These are phyloP conservation scores for Myriosclerotinia scirpicola DNA, from an alignment of 2,329 filamentous ascomycete species.

Conservation along the genomic window DNA sequence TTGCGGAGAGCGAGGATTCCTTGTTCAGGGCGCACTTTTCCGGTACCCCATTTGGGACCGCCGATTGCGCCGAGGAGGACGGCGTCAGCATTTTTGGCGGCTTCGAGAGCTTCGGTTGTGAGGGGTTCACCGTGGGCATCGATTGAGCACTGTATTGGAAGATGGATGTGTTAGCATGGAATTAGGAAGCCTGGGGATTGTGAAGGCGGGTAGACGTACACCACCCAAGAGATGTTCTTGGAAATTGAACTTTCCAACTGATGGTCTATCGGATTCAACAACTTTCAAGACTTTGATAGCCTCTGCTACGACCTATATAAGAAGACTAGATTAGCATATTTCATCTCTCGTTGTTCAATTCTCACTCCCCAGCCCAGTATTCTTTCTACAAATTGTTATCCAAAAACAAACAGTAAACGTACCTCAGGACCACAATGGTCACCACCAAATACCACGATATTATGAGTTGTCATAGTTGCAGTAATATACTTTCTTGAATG, in stretches of 20 bases:
- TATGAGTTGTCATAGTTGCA: constrained; percentile 64
- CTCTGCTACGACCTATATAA: constrained; percentile 72
- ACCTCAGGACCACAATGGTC: constrained; percentile 89
- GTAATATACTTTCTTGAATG: neutral
- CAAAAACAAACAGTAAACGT: constrained; percentile 40
- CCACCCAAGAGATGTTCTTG: constrained; percentile 88
- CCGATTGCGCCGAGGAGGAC: constrained; percentile 92
- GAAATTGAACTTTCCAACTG: constrained; percentile 75
- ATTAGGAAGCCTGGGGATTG: neutral
- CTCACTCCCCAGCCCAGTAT: neutral
- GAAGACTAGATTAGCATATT: neutral
- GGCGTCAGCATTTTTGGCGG: constrained; percentile 82
- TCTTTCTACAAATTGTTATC: constrained; percentile 1
- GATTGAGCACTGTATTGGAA: constrained; percentile 71
- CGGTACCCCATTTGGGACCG: constrained; percentile 95
- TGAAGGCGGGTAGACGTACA: constrained; percentile 49
- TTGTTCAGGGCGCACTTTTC: constrained; percentile 84
- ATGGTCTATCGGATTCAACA: constrained; percentile 69
- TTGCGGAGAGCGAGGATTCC: constrained; percentile 89
- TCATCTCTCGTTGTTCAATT: too few species aligned
- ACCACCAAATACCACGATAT: constrained; percentile 78
- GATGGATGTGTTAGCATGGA: constrained; percentile 2
- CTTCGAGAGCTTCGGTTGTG: constrained; percentile 77
- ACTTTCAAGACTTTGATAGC: constrained; percentile 82
- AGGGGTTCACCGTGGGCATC: constrained; percentile 75